These are phyloP conservation scores for Helminthosporium solani DNA, from an alignment of 2,329 filamentous ascomycete species.

Conservation along the genomic window DNA sequence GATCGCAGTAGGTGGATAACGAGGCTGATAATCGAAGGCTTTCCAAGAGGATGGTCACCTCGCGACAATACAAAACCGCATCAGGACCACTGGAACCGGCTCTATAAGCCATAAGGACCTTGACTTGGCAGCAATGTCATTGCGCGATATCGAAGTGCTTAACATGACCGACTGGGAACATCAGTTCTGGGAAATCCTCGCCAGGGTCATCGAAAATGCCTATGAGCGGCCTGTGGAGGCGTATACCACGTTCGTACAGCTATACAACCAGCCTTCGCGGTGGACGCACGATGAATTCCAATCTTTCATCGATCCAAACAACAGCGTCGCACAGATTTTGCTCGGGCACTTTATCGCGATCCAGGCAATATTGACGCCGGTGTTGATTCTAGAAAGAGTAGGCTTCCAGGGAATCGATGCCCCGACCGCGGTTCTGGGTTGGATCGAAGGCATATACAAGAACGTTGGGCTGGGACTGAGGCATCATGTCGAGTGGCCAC, in stretches of 20 bases:
- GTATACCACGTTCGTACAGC: slow-evolving; percentile 45
- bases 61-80: slow-evolving; percentile 30
- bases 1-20: not conserved
- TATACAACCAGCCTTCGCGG: slow-evolving; percentile 45
- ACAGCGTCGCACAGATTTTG: slow-evolving; percentile 46
- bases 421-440: slow-evolving; percentile 31
- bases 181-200: slow-evolving; percentile 28
- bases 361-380: slow-evolving; percentile 47
- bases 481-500: slow-evolving; percentile 33
- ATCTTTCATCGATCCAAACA: slow-evolving; percentile 46
- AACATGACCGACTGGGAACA: slow-evolving; percentile 31
- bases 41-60: slow-evolving; percentile 38
- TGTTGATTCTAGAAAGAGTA: slow-evolving; percentile 37
- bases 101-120: slow-evolving; percentile 29
- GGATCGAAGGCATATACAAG: slow-evolving; percentile 38
- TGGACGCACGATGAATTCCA: slow-evolving; percentile 47
- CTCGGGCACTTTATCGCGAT: slow-evolving; percentile 51
- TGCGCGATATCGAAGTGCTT: slow-evolving; percentile 26
- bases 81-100: slow-evolving; percentile 19
- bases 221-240: slow-evolving; percentile 36
- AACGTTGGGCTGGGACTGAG: slow-evolving; percentile 25
- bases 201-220: slow-evolving; percentile 27
- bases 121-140: slow-evolving; percentile 32
- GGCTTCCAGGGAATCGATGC: slow-evolving; percentile 38
- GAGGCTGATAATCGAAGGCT: slow-evolving; percentile 15